phyloP scores from a whole-genome alignment of 2,329 filamentous ascomycete species.

The Cadophora sp. region DNA sequence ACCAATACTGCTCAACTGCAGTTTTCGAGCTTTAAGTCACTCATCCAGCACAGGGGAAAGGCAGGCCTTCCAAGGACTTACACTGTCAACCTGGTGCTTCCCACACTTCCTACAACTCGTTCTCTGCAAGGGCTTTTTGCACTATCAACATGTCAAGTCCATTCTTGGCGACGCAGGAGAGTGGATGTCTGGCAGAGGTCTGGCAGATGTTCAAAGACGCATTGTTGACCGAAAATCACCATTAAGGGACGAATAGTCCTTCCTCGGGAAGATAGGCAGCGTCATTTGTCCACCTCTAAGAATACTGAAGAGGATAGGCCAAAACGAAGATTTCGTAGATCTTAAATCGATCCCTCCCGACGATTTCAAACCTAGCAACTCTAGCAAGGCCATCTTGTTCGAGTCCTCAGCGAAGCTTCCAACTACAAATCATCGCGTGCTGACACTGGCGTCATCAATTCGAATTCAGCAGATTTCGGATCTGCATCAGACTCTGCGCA shows the following conservation, averaged over 20 bases:
- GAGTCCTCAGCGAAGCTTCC: background rate
- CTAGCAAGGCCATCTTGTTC: background rate
- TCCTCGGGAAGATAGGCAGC: background rate
- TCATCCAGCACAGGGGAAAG: background rate
- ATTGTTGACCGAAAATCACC: constrained; percentile 6
- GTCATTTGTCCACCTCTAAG: constrained; percentile 11
- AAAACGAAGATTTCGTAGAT: background rate
- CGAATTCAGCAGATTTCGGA: constrained; percentile 43
- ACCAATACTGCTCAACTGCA: background rate
- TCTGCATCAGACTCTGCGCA: constrained; percentile 42
- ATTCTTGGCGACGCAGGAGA: background rate
- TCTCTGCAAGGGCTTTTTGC: background rate
- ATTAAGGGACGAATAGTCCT: constrained; percentile 5
- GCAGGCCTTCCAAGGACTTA: background rate
- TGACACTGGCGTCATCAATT: constrained; percentile 24
- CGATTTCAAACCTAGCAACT: background rate
- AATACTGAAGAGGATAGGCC: constrained; percentile 8
- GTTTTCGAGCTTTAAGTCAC: too few relatives aligned
- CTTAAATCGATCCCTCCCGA: background rate
- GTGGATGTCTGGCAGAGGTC: constrained; percentile 23
- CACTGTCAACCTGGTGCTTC: too few relatives aligned
- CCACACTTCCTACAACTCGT: background rate
- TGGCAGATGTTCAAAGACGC: constrained; percentile 18
- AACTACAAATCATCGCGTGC: background rate
- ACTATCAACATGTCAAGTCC: background rate